Conservation (phyloP, 768 basidiomycete species). For the Trametes coccinea region DNA sequence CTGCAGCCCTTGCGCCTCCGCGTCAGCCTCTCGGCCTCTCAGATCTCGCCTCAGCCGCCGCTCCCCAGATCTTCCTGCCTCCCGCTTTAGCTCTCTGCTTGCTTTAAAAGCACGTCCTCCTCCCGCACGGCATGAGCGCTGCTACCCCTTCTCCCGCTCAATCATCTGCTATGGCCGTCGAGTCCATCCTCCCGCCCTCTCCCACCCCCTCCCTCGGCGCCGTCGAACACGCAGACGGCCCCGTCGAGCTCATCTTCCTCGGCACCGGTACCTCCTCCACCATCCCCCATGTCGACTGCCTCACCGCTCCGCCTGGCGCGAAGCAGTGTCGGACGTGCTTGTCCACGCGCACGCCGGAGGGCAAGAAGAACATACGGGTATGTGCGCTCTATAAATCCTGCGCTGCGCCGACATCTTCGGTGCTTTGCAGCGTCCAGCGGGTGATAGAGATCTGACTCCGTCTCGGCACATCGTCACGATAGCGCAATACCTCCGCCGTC, state of each 20-base stretch:
- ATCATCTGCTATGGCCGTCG: slow-evolving; percentile 4
- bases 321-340: slow-evolving; percentile 64
- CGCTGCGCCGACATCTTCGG: neutral
- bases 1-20: neutral
- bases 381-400: neutral
- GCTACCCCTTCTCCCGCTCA: slow-evolving; percentile 2
- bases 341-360: slow-evolving; percentile 64
- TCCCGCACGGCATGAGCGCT: neutral
- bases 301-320: slow-evolving; percentile 63
- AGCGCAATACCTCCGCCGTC: slow-evolving; percentile 75
- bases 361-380: slow-evolving; percentile 76
- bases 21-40: neutral
- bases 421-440: neutral
- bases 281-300: slow-evolving; percentile 68
- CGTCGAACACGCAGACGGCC: slow-evolving; percentile 41
- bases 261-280: slow-evolving; percentile 82
- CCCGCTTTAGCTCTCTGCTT: neutral
- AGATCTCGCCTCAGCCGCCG: neutral
- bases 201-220: slow-evolving; percentile 16
- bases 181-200: neutral
- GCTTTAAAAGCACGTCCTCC: slow-evolving; percentile 7
- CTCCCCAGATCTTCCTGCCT: neutral
- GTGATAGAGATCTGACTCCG: slow-evolving; percentile 2
- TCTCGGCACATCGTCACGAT: slow-evolving; percentile 7
- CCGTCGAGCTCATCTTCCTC: slow-evolving; percentile 72